These are phyloP conservation scores for Cyberlindnera subsufficiens DNA, from an alignment of 805 yeast species.

Conservation along the genomic window DNA sequence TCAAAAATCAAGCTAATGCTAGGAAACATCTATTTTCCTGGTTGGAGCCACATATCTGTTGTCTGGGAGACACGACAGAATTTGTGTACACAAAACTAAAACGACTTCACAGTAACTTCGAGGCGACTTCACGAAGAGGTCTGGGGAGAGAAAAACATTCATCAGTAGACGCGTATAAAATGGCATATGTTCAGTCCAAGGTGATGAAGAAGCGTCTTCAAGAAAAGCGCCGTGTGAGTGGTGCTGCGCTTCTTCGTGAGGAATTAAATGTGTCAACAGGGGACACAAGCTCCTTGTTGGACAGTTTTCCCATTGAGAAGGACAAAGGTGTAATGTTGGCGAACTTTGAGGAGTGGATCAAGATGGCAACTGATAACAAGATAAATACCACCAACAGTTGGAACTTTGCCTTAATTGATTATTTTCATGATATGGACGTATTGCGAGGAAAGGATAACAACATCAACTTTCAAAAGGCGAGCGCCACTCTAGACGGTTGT, in stretches of 20 bases:
- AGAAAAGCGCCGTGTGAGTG: slow-evolving; percentile 25
- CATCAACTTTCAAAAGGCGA: slow-evolving; percentile 85
- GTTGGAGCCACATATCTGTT: neutral
- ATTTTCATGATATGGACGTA: slow-evolving; percentile 77
- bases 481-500: slow-evolving; percentile 91
- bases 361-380: slow-evolving; percentile 76
- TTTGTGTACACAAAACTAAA: too few species aligned
- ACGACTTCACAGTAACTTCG: too few species aligned
- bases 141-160: too few species aligned
- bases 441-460: slow-evolving; percentile 67
- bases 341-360: slow-evolving; percentile 72
- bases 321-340: slow-evolving; percentile 31
- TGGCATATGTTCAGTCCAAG: slow-evolving; percentile 24
- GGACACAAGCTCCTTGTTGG: slow-evolving; percentile 16
- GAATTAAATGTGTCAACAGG: slow-evolving; percentile 20
- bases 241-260: slow-evolving; percentile 27
- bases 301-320: slow-evolving; percentile 20
- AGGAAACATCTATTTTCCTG: neutral
- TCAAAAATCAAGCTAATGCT: too few species aligned
- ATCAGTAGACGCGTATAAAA: slow-evolving; percentile 1
- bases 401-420: slow-evolving; percentile 88
- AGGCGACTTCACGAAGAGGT: too few species aligned
- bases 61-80: neutral
- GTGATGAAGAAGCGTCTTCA: slow-evolving; percentile 24
- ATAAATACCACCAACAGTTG: slow-evolving; percentile 83